Evolutionary conservation across 768 basidiomycete genomes (phyloP).

Genomic region (Rhodotorula kratochvilovae): DNA sequence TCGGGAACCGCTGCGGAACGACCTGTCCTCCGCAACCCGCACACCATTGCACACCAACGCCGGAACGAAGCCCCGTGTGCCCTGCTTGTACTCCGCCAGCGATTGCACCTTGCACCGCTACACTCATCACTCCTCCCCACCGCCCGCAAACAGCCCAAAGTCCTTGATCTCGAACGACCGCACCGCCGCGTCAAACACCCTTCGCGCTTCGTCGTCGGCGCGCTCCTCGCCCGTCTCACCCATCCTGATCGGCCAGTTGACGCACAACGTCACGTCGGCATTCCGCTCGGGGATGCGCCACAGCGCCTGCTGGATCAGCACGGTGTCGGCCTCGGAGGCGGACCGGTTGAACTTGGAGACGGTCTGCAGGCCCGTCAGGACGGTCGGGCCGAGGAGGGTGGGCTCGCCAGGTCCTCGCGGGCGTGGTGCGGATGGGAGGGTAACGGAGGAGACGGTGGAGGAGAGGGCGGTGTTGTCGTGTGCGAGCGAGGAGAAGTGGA

Average conservation of each 20-base stretch:
- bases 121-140: not conserved
- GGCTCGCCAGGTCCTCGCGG: slow-evolving; percentile 53
- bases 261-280: slow-evolving; percentile 76
- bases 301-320: slow-evolving; percentile 72
- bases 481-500: slow-evolving; percentile 83
- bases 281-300: slow-evolving; percentile 68
- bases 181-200: slow-evolving; percentile 58
- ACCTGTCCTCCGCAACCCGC: no score
- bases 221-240: slow-evolving; percentile 48
- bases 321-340: slow-evolving; percentile 56
- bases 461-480: slow-evolving; percentile 76
- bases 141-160: slow-evolving; percentile 60
- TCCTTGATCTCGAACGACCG: slow-evolving; percentile 63
- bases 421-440: slow-evolving; percentile 48
- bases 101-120: no score
- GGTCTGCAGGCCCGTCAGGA: slow-evolving; percentile 65
- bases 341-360: slow-evolving; percentile 71
- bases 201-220: slow-evolving; percentile 48
- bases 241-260: slow-evolving; percentile 64
- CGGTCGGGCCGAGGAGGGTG: slow-evolving; percentile 48
- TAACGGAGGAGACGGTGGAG: slow-evolving; percentile 52
- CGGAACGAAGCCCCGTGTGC: no score
- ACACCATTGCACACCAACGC: no score
- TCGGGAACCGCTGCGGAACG: no score
- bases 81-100: no score